Percentiles rank a stretch among this genome's conserved stretches.
Conservation (phyloP, 768 basidiomycete genomes). For the Phaffia tasmanica region DNA sequence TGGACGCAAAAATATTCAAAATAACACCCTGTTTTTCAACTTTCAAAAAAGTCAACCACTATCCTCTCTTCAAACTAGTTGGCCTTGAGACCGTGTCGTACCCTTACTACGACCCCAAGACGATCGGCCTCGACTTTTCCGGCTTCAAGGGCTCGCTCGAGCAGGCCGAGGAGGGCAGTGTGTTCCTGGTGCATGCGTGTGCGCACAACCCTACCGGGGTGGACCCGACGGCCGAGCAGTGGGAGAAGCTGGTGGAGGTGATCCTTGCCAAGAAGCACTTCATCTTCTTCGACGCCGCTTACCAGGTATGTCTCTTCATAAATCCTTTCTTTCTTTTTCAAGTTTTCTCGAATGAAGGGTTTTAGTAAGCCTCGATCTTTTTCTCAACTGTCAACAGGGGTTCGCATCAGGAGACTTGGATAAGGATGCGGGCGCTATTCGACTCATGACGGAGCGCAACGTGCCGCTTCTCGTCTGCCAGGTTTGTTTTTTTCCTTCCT, state of each 20-base stretch:
- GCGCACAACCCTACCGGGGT: conserved; percentile 89
- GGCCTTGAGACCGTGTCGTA: conserved; percentile 22
- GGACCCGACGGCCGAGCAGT: conserved; percentile 89
- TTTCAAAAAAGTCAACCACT: not conserved
- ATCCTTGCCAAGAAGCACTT: conserved; percentile 58
- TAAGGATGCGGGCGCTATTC: conserved; percentile 84
- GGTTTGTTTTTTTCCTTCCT: no score
- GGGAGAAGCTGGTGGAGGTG: conserved; percentile 77
- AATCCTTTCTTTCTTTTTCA: no score
- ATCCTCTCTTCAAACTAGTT: not conserved
- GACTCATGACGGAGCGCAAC: conserved; percentile 32
- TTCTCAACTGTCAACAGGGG: conserved; percentile 35
- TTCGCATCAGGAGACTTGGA: conserved; percentile 88
- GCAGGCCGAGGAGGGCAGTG: not conserved
- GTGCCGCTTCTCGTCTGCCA: no score
- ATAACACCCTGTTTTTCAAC: not conserved
- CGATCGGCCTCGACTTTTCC: conserved; percentile 79
- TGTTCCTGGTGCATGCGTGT: conserved; percentile 57
- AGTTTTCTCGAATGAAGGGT: no score
- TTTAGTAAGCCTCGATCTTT: no score
- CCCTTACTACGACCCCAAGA: conserved; percentile 51
- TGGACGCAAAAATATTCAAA: not conserved
- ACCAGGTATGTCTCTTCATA: conserved; percentile 49
- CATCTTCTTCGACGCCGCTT: conserved; percentile 95
- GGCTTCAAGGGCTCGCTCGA: conserved; percentile 45